phyloP scores from a whole-genome alignment of 306 rosid genomes.

The Cicer bijugum region DNA sequence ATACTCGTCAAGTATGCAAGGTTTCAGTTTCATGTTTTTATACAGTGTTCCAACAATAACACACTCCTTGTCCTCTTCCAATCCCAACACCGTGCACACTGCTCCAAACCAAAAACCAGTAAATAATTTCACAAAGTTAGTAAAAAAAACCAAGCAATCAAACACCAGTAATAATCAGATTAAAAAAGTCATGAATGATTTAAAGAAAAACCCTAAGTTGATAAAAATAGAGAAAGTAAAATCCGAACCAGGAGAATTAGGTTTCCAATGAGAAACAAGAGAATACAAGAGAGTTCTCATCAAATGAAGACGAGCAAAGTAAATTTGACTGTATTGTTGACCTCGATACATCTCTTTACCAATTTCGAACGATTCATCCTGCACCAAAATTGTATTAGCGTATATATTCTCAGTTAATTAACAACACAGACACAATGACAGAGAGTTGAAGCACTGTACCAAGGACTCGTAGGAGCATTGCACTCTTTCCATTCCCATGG shows the following conservation, averaged over 20 bases:
- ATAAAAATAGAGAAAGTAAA: background rate
- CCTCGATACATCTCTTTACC: conserved; percentile 73
- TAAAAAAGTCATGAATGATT: background rate
- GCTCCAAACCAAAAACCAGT: conserved; percentile 39
- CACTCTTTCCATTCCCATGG: conserved; percentile 81
- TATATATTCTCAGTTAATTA: background rate
- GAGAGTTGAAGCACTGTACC: conserved; percentile 45
- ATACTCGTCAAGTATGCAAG: conserved; percentile 86
- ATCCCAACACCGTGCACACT: conserved; percentile 76
- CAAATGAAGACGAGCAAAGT: conserved; percentile 83
- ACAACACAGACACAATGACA: background rate
- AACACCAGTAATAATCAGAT: background rate
- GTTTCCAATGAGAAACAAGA: conserved; percentile 71
- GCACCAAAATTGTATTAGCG: background rate
- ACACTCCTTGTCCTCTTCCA: conserved; percentile 87
- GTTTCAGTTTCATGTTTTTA: conserved; percentile 96
- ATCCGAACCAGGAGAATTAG: conserved; percentile 68
- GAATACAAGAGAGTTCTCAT: conserved; percentile 81
- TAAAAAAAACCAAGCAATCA: background rate
- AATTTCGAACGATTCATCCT: conserved; percentile 73
- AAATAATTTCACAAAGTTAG: background rate
- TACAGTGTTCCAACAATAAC: conserved; percentile 82
- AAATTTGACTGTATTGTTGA: conserved; percentile 89
- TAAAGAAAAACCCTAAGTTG: conserved; percentile 35
- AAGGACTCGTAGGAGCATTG: conserved; percentile 55